These are phyloP conservation scores for Paratrimastix pyriformis DNA, from an alignment of 78 protist genomes.

Conservation along the genomic window DNA sequence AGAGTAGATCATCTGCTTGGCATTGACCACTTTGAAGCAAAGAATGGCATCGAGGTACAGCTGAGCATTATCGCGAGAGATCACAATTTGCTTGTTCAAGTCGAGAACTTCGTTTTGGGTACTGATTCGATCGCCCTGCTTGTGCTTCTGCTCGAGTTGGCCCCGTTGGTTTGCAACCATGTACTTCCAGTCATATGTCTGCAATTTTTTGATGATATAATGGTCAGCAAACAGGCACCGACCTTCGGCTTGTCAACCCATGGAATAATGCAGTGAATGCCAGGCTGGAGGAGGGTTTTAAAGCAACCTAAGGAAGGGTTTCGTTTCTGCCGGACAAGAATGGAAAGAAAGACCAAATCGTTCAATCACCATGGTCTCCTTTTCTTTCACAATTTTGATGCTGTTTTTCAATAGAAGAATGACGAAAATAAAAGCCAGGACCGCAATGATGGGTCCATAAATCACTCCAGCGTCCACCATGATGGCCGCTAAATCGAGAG, in stretches of 20 bases:
- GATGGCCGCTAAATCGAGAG: no score
- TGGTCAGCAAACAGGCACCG: neutral
- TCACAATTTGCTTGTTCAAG: neutral
- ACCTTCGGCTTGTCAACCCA: neutral
- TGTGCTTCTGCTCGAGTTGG: no score
- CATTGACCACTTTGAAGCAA: neutral
- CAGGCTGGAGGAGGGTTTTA: neutral
- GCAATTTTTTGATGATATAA: no score
- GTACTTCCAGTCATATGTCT: neutral
- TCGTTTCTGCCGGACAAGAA: no score
- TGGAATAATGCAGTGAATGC: neutral
- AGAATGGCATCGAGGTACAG: neutral
- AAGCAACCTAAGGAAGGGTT: neutral
- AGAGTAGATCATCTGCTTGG: neutral
- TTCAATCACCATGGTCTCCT: neutral
- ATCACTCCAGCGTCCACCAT: no score
- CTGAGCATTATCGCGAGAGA: neutral
- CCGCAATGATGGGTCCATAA: no score
- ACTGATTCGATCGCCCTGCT: neutral
- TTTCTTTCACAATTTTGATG: neutral
- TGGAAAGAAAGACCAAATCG: slow-evolving; percentile 3
- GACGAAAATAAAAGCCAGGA: no score
- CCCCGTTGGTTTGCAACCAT: no score
- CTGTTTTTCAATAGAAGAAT: no score
- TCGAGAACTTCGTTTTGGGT: neutral